A percentile compares a stretch with the other conserved stretches of the same genome.
Conservation (phyloP, 2,329 filamentous ascomycete species). For the Trichoderma breve region DNA sequence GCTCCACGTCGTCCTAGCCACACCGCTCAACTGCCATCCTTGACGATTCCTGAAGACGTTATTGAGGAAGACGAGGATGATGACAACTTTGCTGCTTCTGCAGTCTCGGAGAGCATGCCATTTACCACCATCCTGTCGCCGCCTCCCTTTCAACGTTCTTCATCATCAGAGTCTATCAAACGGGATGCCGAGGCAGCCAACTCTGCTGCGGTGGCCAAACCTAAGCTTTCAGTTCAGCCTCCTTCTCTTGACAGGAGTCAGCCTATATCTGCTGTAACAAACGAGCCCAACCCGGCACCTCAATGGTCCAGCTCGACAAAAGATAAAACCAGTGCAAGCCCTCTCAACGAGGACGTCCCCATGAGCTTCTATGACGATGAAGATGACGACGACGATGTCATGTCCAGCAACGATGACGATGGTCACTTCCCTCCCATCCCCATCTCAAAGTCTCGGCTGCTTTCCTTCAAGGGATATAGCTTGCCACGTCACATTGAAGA, state of each 20-base stretch:
- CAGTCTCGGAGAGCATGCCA: slow-evolving; percentile 43
- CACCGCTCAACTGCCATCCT: slow-evolving; percentile 31
- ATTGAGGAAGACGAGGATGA: slow-evolving; percentile 56
- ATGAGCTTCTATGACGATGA: slow-evolving; percentile 48
- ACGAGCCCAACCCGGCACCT: slow-evolving; percentile 8
- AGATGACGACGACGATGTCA: slow-evolving; percentile 41
- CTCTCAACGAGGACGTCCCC: slow-evolving; percentile 41
- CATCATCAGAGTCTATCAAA: slow-evolving; percentile 31
- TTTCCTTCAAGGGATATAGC: slow-evolving; percentile 43
- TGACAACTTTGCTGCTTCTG: slow-evolving; percentile 60
- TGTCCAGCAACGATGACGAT: slow-evolving; percentile 39
- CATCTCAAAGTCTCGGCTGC: not conserved
- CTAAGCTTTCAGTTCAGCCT: not conserved
- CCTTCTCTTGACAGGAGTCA: not conserved
- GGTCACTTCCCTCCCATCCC: not conserved
- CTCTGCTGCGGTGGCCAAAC: not conserved
- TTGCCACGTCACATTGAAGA: slow-evolving; percentile 39
- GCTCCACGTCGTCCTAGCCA: slow-evolving; percentile 27
- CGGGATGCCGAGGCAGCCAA: slow-evolving; percentile 24
- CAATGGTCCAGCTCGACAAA: slow-evolving; percentile 29
- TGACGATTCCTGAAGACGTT: slow-evolving; percentile 38
- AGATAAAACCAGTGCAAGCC: slow-evolving; percentile 29
- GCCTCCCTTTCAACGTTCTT: slow-evolving; percentile 46
- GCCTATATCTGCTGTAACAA: slow-evolving; percentile 13
- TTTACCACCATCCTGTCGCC: slow-evolving; percentile 52